Evolutionary conservation across 805 yeast species (phyloP).

Genomic region (Suhomyces sp.): DNA sequence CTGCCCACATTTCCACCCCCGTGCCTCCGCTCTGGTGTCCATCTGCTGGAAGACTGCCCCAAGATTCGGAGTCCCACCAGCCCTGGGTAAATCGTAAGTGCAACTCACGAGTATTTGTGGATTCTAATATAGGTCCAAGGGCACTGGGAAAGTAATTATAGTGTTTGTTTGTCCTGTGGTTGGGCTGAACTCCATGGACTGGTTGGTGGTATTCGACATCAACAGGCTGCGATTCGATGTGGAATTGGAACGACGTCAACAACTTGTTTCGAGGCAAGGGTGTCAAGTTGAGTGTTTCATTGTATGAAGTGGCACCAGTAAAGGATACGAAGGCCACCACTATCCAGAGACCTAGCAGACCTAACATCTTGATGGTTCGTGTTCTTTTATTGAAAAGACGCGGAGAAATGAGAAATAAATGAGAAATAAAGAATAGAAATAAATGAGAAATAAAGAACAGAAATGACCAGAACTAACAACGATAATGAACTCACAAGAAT

Average conservation of each 20-base stretch:
- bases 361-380: not conserved
- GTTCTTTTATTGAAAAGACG: not conserved
- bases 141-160: conserved; percentile 76
- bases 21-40: conserved; percentile 85
- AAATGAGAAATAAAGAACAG: too few relatives aligned
- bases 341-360: not conserved
- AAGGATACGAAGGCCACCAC: conserved; percentile 5
- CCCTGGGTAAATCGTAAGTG: conserved; percentile 91
- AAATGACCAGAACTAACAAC: too few relatives aligned
- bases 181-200: conserved; percentile 8
- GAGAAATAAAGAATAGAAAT: too few relatives aligned
- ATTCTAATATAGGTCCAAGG: conserved; percentile 69
- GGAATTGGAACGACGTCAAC: conserved; percentile 69
- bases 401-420: not conserved
- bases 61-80: conserved; percentile 85
- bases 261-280: conserved; percentile 75
- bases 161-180: conserved; percentile 28
- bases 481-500: too few relatives aligned
- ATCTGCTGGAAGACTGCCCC: conserved; percentile 77
- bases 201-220: conserved; percentile 17
- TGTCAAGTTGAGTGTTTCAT: conserved; percentile 58
- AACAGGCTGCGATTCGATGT: conserved; percentile 51
- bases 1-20: conserved; percentile 93
- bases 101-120: conserved; percentile 67
- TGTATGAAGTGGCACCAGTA: conserved; percentile 28